Conservation (phyloP, 208 protist genomes). For the Trypanosoma theileri region DNA sequence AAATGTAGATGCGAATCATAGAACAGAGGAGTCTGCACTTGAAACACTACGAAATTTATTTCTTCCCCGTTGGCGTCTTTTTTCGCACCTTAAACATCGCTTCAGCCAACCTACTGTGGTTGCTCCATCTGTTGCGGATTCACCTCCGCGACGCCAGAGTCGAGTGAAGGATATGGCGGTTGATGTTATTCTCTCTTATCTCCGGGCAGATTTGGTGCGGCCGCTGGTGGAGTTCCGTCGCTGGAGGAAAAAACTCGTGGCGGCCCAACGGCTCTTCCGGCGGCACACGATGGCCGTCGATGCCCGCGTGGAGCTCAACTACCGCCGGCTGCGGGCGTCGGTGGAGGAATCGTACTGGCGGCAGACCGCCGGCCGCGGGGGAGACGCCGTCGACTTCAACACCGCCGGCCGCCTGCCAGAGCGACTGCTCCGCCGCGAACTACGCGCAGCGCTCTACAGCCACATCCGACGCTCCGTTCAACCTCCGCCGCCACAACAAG, state of each 20-base stretch:
- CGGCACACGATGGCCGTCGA: slow-evolving; percentile 35
- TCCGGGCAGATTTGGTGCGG: neutral
- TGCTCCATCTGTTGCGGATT: too few relatives aligned
- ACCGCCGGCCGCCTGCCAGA: slow-evolving; percentile 55
- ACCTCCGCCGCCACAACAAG: neutral
- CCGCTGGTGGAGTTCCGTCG: neutral
- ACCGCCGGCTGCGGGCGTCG: slow-evolving; percentile 39
- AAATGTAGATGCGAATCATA: neutral
- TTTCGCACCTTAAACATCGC: slow-evolving; percentile 22
- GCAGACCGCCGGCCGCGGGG: slow-evolving; percentile 1
- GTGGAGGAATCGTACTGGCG: slow-evolving; percentile 59
- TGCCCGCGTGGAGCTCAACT: slow-evolving; percentile 64
- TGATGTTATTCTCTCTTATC: slow-evolving; percentile 19
- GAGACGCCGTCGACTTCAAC: slow-evolving; percentile 55
- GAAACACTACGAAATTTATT: slow-evolving; percentile 4
- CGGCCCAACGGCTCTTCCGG: slow-evolving; percentile 53
- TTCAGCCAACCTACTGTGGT: neutral
- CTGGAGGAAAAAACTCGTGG: slow-evolving; percentile 18
- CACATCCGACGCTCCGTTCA: neutral
- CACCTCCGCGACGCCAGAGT: neutral
- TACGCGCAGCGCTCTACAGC: slow-evolving; percentile 30
- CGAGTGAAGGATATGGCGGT: slow-evolving; percentile 11
- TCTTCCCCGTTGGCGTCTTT: slow-evolving; percentile 22
- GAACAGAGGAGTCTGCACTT: neutral
- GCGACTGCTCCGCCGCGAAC: slow-evolving; percentile 48